A percentile compares a stretch with the other conserved stretches of the same genome.
These are phyloP conservation scores for Ehretia macrophylla DNA, from an alignment of 257 asterid genomes.

Conservation along the genomic window DNA sequence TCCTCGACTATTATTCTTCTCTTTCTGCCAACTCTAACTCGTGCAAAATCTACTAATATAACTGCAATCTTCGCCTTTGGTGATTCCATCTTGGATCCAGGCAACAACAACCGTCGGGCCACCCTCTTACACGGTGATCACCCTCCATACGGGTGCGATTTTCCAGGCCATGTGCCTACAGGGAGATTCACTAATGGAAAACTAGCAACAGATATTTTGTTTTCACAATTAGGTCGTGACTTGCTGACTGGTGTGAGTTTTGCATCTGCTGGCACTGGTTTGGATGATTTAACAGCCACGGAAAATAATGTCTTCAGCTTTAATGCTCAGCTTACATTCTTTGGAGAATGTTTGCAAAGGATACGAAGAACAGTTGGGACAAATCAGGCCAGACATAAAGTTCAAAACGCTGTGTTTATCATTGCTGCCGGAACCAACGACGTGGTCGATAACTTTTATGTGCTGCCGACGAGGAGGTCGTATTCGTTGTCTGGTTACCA, in stretches of 20 bases:
- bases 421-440: slow-evolving; percentile 30
- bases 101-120: background rate
- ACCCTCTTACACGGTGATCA: background rate
- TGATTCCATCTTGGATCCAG: slow-evolving; percentile 3
- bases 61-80: slow-evolving; percentile 4
- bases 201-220: slow-evolving; percentile 22
- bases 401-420: slow-evolving; percentile 23
- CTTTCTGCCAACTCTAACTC: background rate
- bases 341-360: slow-evolving; percentile 19
- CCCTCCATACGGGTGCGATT: slow-evolving; percentile 27
- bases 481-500: slow-evolving; percentile 21
- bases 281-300: slow-evolving; percentile 24
- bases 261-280: slow-evolving; percentile 36
- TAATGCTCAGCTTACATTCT: slow-evolving; percentile 19
- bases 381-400: slow-evolving; percentile 7
- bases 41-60: background rate
- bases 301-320: slow-evolving; percentile 10
- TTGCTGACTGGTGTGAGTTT: slow-evolving; percentile 43
- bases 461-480: slow-evolving; percentile 5
- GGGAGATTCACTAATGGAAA: slow-evolving; percentile 36
- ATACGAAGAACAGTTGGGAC: slow-evolving; percentile 18
- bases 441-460: slow-evolving; percentile 20
- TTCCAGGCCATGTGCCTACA: slow-evolving; percentile 24
- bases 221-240: slow-evolving; percentile 15
- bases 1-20: background rate